Evolutionary conservation across 1,139 yeast species (phyloP), one percentile per base, ranked within the genome.

Genomic region (Nakaseomyces delphensis): DNA sequence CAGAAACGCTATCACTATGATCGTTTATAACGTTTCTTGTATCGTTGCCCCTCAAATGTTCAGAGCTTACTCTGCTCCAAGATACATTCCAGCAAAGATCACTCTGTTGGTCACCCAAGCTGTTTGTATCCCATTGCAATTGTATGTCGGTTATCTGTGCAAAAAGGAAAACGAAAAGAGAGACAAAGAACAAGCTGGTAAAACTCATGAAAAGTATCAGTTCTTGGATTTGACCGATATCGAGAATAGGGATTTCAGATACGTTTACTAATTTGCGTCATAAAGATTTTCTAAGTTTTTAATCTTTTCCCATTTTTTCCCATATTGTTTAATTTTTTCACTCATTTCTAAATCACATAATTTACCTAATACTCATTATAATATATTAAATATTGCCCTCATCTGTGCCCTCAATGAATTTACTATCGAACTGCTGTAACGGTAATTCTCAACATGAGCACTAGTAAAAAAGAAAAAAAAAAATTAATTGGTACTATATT

Each of bases 1-100:
- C 4, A 73, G 75, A 23, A 78, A 74, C 57, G 83, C 83, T 1
- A 55, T 77, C 24, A 70, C 72, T 31, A 70, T 81, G 60, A 66
- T 80, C 43, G 82, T 78, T 1, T 80, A 77, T 54, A 77, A 83
- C 52, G 72, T 74, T 21, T 86, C 91, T 21, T 82, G 82, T 49
- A 65, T 82, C 39, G 67, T 78, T 39, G 89, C 89, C 0, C 87
- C 91, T 2, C 86, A 79, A 57, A 71, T 81, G 37, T 81, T 80
- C 56, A 66, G 73, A 48, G 64, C 65, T 0, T 50, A 51, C 5
- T 75, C 77, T 52, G 76, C 76, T 1, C 86, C 86, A 11, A 54
- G 57, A 35, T 76, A 75, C 50, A 59, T 58, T 11, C 69, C 72
- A 3, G 79, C 77, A 10, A 69, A 70, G 46, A 66, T 69, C 30